These are phyloP conservation scores for Climacium dendroides DNA, from an alignment of 225 moss, liverwort and hornwort species.

Conservation along the genomic window DNA sequence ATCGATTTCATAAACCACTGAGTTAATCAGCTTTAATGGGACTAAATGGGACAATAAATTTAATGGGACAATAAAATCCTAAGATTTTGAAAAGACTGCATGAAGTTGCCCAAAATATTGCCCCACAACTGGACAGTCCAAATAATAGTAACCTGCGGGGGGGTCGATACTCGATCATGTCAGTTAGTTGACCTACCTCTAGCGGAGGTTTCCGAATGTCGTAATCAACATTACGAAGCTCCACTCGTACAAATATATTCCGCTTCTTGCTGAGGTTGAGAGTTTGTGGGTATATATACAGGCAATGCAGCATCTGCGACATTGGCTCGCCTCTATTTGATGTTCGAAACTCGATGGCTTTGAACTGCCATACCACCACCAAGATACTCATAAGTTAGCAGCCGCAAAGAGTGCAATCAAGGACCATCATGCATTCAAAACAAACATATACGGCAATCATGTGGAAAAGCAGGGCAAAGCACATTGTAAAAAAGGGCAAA, in stretches of 20 bases:
- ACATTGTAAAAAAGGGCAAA: background rate
- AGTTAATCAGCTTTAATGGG: background rate
- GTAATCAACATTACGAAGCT: slow-evolving; percentile 82
- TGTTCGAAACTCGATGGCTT: slow-evolving; percentile 83
- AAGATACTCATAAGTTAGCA: background rate
- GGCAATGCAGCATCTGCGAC: slow-evolving; percentile 74
- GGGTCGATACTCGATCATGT: background rate
- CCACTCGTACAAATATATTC: slow-evolving; percentile 86
- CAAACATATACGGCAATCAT: background rate
- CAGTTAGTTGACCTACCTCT: slow-evolving; percentile 40
- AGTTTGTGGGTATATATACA: slow-evolving; percentile 88
- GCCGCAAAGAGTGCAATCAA: background rate
- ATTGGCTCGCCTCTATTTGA: slow-evolving; percentile 77
- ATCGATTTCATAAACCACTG: background rate
- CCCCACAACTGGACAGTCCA: background rate
- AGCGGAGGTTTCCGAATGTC: slow-evolving; percentile 79
- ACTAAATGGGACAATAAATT: background rate
- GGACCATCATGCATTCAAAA: background rate
- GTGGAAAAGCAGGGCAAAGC: background rate
- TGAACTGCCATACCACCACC: slow-evolving; percentile 55
- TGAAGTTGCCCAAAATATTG: background rate
- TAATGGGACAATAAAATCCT: background rate
- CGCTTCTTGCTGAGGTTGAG: slow-evolving; percentile 87
- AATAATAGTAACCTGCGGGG: background rate
- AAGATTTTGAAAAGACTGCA: background rate